Conservation (phyloP, 2,329 filamentous ascomycete genomes). For the Dactylellina leptospora region DNA sequence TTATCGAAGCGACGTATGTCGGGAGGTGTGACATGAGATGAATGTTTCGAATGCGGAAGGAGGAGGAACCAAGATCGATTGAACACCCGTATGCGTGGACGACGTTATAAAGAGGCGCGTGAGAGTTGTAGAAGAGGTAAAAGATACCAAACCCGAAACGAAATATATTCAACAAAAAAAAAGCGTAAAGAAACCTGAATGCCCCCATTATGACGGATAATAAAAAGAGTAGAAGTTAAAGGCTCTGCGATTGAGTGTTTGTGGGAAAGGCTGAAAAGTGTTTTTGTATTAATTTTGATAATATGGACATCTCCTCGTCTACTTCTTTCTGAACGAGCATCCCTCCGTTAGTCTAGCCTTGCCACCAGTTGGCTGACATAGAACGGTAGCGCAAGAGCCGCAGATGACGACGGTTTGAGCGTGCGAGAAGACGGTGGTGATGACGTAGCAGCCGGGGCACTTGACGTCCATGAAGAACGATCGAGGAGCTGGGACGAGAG, state of each 20-base stretch:
- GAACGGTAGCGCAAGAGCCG: slow-evolving; percentile 98
- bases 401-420: slow-evolving; percentile 99
- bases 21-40: too few relatives aligned
- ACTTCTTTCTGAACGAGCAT: slow-evolving; percentile 99
- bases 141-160: slow-evolving; percentile 6
- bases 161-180: slow-evolving; percentile 33
- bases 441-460: slow-evolving; percentile 99
- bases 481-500: slow-evolving; percentile 91
- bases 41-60: too few relatives aligned
- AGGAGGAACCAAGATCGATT: slow-evolving; percentile 45
- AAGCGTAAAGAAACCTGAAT: slow-evolving; percentile 27
- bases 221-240: slow-evolving; percentile 55
- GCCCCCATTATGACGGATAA: slow-evolving; percentile 43
- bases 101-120: slow-evolving; percentile 39
- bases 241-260: slow-evolving; percentile 62
- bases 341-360: slow-evolving; percentile 99
- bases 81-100: slow-evolving; percentile 53
- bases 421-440: slow-evolving; percentile 99
- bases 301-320: slow-evolving; percentile 66
- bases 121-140: background rate
- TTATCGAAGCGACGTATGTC: too few relatives aligned
- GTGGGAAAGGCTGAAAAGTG: background rate
- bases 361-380: slow-evolving; percentile 99
- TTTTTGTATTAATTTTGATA: slow-evolving; percentile 52
- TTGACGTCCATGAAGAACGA: slow-evolving; percentile 99